Conservation (phyloP, 2,329 filamentous ascomycete genomes). For the Microsporum canis region DNA sequence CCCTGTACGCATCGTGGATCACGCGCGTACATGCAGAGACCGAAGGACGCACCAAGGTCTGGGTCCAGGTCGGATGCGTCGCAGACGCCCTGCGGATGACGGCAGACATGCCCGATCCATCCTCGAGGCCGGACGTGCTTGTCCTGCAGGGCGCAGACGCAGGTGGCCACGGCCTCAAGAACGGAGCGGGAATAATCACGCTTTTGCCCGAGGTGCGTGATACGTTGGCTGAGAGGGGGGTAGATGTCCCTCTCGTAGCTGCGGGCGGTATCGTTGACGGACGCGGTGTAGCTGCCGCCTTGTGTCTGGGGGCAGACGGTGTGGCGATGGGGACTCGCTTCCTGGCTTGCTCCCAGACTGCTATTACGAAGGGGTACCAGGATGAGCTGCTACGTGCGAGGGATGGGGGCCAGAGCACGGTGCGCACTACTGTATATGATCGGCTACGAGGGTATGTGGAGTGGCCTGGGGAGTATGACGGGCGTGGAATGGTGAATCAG, state of each 20-base stretch:
- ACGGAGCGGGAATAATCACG: constrained; percentile 37
- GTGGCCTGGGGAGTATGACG: constrained; percentile 50
- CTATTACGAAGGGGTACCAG: constrained; percentile 41
- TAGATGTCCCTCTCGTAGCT: constrained; percentile 37
- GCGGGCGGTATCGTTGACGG: constrained; percentile 46
- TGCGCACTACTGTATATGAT: constrained; percentile 44
- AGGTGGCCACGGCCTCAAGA: constrained; percentile 42
- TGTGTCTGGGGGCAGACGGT: constrained; percentile 43
- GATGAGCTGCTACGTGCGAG: constrained; percentile 37
- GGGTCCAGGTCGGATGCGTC: constrained; percentile 44
- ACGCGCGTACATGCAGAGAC: constrained; percentile 29
- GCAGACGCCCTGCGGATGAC: constrained; percentile 32
- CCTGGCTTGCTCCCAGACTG: constrained; percentile 42
- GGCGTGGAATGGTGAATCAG: constrained; percentile 46
- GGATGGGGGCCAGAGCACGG: constrained; percentile 44
- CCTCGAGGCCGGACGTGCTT: constrained; percentile 33
- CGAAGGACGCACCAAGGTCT: constrained; percentile 35
- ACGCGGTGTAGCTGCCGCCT: constrained; percentile 39
- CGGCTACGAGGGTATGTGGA: constrained; percentile 42
- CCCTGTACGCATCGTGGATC: constrained; percentile 28
- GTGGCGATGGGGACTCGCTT: constrained; percentile 54
- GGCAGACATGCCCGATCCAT: not conserved
- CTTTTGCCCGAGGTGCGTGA: constrained; percentile 43
- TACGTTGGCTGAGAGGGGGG: constrained; percentile 21
- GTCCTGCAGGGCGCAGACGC: constrained; percentile 46